A percentile compares a stretch with the other conserved stretches of the same genome.
Evolutionary conservation across 140 eudicot species (phyloP).

Genomic region (Oenanthe javanica): DNA sequence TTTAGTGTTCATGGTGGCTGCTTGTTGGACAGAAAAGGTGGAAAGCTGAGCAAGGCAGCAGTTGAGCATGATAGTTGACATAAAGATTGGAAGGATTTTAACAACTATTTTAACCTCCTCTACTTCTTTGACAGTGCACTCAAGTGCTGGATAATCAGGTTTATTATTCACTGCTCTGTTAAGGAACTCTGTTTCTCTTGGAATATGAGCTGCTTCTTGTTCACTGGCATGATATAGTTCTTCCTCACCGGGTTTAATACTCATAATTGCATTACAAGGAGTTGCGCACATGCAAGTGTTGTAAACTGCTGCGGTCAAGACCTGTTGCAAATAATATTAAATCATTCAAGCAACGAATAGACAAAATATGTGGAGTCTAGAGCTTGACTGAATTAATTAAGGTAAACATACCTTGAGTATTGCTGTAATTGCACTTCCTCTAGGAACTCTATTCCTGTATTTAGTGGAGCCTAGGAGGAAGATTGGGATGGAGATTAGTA

Average conservation of each 20-base stretch:
- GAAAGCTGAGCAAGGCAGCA: constrained; percentile 98
- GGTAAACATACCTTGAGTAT: constrained; percentile 53
- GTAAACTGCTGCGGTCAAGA: constrained; percentile 46
- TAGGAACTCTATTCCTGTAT: constrained; percentile 69
- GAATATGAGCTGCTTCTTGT: constrained; percentile 18
- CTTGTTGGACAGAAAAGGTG: constrained; percentile 4
- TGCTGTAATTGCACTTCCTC: constrained; percentile 83
- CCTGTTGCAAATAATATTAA: constrained; percentile 34
- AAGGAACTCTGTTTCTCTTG: constrained; percentile 34
- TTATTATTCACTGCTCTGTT: constrained; percentile 33
- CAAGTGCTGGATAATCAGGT: constrained; percentile 29
- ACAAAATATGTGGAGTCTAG: not conserved
- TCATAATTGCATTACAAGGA: constrained; percentile 31
- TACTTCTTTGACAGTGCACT: constrained; percentile 54
- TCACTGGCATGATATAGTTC: constrained; percentile 18
- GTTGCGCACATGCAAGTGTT: constrained; percentile 34
- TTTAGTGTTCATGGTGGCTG: not conserved
- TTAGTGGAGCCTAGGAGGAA: constrained; percentile 57
- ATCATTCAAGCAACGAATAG: not conserved
- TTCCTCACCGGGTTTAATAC: constrained; percentile 18
- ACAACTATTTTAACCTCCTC: constrained; percentile 69
- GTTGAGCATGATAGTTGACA: constrained; percentile 82
- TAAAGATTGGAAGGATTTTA: constrained; percentile 61
- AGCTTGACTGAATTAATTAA: not conserved
- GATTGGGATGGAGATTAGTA: constrained; percentile 49